A percentile compares a stretch with the other conserved stretches of the same genome.
phyloP scores from a whole-genome alignment of 1,284 basidiomycete species.

The Tilletia setariae region DNA sequence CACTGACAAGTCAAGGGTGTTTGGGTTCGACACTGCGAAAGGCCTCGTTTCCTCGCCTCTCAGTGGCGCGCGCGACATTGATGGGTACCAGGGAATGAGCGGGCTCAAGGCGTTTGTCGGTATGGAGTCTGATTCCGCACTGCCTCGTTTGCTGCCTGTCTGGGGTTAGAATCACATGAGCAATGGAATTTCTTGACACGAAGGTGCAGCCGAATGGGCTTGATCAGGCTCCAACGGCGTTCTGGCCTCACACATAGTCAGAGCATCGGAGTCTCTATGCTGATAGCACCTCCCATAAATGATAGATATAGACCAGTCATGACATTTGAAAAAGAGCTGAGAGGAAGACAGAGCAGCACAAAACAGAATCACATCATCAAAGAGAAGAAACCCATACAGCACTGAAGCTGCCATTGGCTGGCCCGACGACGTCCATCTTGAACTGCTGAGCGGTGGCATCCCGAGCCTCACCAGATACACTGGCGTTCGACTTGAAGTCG shows the following conservation, averaged over 20 bases:
- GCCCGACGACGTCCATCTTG: not conserved
- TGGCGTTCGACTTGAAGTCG: not conserved
- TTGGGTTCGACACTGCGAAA: not conserved
- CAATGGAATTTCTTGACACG: too few species aligned
- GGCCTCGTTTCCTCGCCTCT: not conserved
- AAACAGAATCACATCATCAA: not conserved
- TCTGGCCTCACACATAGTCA: too few species aligned
- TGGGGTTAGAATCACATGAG: not conserved
- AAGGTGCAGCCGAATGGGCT: too few species aligned
- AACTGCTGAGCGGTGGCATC: not conserved
- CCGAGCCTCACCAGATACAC: not conserved
- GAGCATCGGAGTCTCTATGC: too few species aligned
- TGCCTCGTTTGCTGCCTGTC: not conserved
- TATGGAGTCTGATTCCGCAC: not conserved
- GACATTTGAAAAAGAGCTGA: not conserved
- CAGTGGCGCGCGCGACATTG: not conserved
- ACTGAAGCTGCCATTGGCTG: not conserved
- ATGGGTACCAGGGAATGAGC: not conserved
- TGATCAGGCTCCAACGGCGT: too few species aligned
- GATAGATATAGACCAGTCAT: too few species aligned
- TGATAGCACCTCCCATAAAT: too few species aligned
- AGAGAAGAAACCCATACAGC: not conserved
- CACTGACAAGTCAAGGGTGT: not conserved
- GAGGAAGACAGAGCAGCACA: not conserved
- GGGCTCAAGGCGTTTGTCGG: conserved; percentile 3